A percentile compares a stretch with the other conserved stretches of the same genome.
Conservation (phyloP, 2,329 filamentous ascomycete genomes). For the Monosporascus sp. region DNA sequence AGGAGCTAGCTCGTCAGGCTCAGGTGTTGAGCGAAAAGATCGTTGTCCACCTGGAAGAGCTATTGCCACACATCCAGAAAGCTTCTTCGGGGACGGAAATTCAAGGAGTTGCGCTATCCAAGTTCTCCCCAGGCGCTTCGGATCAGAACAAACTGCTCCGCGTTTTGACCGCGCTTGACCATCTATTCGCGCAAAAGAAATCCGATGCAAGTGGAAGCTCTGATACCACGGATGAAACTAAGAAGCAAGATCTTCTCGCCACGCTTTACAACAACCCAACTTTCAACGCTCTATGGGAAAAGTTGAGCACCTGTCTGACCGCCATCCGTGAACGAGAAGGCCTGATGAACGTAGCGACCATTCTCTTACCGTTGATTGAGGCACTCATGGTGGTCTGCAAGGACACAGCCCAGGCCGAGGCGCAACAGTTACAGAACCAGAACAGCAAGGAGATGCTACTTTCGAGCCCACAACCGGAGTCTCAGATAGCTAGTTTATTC, state of each 20-base stretch:
- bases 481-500: conserved; percentile 82
- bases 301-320: conserved; percentile 80
- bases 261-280: conserved; percentile 86
- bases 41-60: conserved; percentile 74
- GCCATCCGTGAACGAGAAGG: conserved; percentile 88
- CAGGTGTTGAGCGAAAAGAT: conserved; percentile 80
- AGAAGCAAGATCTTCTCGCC: conserved; percentile 80
- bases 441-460: conserved; percentile 62
- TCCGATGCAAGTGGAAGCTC: conserved; percentile 38
- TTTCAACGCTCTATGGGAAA: conserved; percentile 87
- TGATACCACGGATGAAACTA: conserved; percentile 47
- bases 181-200: conserved; percentile 80
- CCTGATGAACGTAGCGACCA: conserved; percentile 95
- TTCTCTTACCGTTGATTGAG: conserved; percentile 89
- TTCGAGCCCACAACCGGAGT: conserved; percentile 72
- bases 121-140: conserved; percentile 92
- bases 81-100: conserved; percentile 90
- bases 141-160: conserved; percentile 95
- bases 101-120: conserved; percentile 86
- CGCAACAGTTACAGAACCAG: conserved; percentile 41
- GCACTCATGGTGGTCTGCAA: conserved; percentile 99
- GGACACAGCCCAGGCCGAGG: conserved; percentile 79
- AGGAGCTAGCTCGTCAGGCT: conserved; percentile 84
- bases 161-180: conserved; percentile 88
- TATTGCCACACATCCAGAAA: conserved; percentile 79